These are phyloP conservation scores for Polytrichum formosum DNA, from an alignment of 225 moss, liverwort and hornwort species.

Conservation along the genomic window DNA sequence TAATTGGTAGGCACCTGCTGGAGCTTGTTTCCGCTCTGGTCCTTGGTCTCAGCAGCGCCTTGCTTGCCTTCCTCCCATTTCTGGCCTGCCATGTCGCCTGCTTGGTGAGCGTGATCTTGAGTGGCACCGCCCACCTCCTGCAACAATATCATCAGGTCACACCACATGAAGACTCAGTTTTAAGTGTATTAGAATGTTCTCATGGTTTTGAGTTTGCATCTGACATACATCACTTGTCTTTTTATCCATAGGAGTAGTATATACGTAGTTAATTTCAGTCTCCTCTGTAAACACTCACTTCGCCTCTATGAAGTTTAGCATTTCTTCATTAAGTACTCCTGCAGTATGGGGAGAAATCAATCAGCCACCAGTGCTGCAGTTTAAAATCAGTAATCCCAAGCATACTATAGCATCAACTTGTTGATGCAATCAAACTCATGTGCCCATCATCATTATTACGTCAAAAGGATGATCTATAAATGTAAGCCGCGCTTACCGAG, in stretches of 20 bases:
- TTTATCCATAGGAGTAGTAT: too few relatives aligned
- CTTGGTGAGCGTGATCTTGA: slow-evolving; percentile 1
- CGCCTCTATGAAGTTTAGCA: too few relatives aligned
- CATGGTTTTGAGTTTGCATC: too few relatives aligned
- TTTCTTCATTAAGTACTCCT: too few relatives aligned
- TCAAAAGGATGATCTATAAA: neutral
- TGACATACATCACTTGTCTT: too few relatives aligned
- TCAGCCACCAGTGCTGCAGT: neutral
- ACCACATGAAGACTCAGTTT: too few relatives aligned
- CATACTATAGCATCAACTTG: neutral
- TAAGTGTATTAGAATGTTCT: too few relatives aligned
- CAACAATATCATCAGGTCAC: neutral
- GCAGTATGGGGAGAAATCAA: too few relatives aligned
- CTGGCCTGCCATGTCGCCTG: slow-evolving; percentile 1
- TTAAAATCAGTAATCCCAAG: neutral
- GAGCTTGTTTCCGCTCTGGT: neutral
- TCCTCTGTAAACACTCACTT: too few relatives aligned
- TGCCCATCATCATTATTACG: neutral
- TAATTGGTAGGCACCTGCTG: neutral
- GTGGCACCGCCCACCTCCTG: slow-evolving; percentile 3
- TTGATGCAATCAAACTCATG: neutral
- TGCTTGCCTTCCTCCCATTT: slow-evolving; percentile 4
- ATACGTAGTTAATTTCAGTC: too few relatives aligned
- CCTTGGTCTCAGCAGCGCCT: neutral
- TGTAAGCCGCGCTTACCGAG: neutral